phyloP scores from a whole-genome alignment of 2,329 filamentous ascomycete genomes.

The Dactylellina sp. region DNA sequence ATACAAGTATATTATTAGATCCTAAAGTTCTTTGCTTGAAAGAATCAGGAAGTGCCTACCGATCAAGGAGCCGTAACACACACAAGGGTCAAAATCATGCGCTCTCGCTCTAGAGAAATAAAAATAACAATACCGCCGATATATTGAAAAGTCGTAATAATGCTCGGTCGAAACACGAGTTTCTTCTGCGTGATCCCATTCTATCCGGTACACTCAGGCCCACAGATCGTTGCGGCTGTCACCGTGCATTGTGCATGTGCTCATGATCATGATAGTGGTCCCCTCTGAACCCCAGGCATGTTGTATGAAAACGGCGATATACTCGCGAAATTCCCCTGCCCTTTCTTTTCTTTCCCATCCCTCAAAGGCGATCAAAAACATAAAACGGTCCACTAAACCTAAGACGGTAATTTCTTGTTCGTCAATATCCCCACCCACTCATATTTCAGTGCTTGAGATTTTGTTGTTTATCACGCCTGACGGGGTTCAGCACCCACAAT shows the following conservation, averaged over 20 bases:
- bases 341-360: conserved; percentile 38
- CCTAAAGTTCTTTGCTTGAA: conserved; percentile 10
- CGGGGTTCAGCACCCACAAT: conserved; percentile 24
- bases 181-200: background rate
- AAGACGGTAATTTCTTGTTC: conserved; percentile 18
- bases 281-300: conserved; percentile 10
- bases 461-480: conserved; percentile 7
- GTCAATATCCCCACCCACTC: conserved; percentile 20
- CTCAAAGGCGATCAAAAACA: conserved; percentile 40
- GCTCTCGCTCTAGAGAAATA: background rate
- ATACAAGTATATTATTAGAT: conserved; percentile 13
- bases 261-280: conserved; percentile 17
- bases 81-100: background rate
- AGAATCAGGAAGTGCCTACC: conserved; percentile 10
- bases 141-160: conserved; percentile 8
- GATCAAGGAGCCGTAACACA: background rate
- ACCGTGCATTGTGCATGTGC: conserved; percentile 37
- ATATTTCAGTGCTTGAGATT: background rate
- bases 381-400: conserved; percentile 38
- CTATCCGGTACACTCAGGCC: background rate
- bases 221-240: conserved; percentile 36
- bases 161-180: background rate
- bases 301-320: conserved; percentile 33
- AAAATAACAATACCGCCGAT: conserved; percentile 13
- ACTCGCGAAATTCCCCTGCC: conserved; percentile 13